Evolutionary conservation across 2,329 filamentous ascomycete species (phyloP).

Genomic region (Fusarium bulbicola): DNA sequence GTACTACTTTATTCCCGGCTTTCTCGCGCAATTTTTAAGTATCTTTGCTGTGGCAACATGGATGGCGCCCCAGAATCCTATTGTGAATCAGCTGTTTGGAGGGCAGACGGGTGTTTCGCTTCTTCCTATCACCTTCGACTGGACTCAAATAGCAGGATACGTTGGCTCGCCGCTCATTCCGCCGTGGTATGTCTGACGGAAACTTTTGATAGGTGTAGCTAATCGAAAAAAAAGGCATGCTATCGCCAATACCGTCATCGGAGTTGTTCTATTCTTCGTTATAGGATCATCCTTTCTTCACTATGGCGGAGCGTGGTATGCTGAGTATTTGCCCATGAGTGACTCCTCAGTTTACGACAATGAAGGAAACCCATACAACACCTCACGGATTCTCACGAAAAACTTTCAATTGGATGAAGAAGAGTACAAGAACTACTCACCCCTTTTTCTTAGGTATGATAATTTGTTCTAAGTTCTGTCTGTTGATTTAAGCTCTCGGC

Average conservation of each 20-base stretch:
- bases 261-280: slow-evolving; percentile 72
- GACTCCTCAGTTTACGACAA: slow-evolving; percentile 78
- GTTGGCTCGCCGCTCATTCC: slow-evolving; percentile 74
- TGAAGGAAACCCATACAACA: slow-evolving; percentile 70
- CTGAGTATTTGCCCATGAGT: slow-evolving; percentile 72
- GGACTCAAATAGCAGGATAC: slow-evolving; percentile 76
- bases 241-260: slow-evolving; percentile 76
- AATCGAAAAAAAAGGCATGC: slow-evolving; percentile 61
- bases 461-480: no score
- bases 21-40: slow-evolving; percentile 73
- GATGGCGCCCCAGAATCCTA: slow-evolving; percentile 72
- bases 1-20: slow-evolving; percentile 77
- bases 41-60: slow-evolving; percentile 78
- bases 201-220: not conserved
- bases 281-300: slow-evolving; percentile 68
- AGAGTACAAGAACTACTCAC: slow-evolving; percentile 74
- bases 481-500: no score
- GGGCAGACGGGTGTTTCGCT: slow-evolving; percentile 73
- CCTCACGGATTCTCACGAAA: slow-evolving; percentile 67
- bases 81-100: slow-evolving; percentile 79
- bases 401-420: slow-evolving; percentile 70
- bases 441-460: slow-evolving; percentile 67
- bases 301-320: slow-evolving; percentile 72
- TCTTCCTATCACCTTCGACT: slow-evolving; percentile 79
- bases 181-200: slow-evolving; percentile 62